Conservation (phyloP, 768 basidiomycete genomes). For the Crepidotus variabilis region DNA sequence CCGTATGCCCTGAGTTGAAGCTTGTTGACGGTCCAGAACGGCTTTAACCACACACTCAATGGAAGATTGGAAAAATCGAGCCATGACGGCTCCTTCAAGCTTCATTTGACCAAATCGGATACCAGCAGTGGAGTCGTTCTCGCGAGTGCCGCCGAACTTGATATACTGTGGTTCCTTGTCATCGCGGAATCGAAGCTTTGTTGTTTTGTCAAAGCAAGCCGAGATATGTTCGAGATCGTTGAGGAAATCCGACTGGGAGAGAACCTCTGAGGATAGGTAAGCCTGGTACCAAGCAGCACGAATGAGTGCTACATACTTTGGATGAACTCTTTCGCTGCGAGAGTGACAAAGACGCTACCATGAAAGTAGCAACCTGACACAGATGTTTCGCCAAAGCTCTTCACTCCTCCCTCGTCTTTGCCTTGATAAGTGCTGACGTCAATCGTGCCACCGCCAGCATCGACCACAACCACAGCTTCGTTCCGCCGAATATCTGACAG, state of each 20-base stretch:
- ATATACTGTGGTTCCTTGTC: conserved; percentile 26
- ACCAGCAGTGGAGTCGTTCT: conserved; percentile 37
- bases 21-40: not conserved
- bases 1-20: no score
- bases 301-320: conserved; percentile 20
- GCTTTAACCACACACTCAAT: not conserved
- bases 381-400: conserved; percentile 44
- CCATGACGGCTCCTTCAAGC: conserved; percentile 16
- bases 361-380: conserved; percentile 40
- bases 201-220: conserved; percentile 39
- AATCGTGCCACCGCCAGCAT: conserved; percentile 61
- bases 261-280: conserved; percentile 23
- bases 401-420: conserved; percentile 15
- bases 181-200: conserved; percentile 39
- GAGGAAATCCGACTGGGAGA: conserved; percentile 33
- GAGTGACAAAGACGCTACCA: conserved; percentile 46
- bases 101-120: conserved; percentile 48
- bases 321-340: conserved; percentile 33
- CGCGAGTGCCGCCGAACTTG: conserved; percentile 39
- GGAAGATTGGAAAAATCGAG: not conserved
- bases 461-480: conserved; percentile 47
- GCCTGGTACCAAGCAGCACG: not conserved
- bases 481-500: conserved; percentile 34
- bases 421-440: conserved; percentile 51
- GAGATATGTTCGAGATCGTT: conserved; percentile 40